phyloP scores from a whole-genome alignment of 805 yeast genomes.

The Zygosaccharomyces bisporus region DNA sequence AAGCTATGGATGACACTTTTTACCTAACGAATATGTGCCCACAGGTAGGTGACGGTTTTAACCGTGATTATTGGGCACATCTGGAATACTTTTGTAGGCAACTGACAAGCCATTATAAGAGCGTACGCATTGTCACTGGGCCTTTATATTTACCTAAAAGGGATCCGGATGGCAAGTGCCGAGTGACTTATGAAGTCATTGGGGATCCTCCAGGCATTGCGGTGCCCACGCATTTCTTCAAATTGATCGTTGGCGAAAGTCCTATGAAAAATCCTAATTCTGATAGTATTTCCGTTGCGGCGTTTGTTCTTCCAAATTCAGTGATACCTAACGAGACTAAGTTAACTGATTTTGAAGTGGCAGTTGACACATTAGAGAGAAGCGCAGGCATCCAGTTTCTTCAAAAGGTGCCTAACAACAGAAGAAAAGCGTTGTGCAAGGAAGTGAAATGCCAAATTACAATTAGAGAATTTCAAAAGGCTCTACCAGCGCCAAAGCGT shows the following conservation, averaged over 20 bases:
- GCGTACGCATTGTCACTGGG: slow-evolving; percentile 88
- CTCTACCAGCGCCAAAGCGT: slow-evolving; percentile 30
- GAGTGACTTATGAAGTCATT: slow-evolving; percentile 85
- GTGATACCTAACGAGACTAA: slow-evolving; percentile 67
- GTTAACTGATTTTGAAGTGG: slow-evolving; percentile 74
- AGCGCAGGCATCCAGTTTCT: slow-evolving; percentile 81
- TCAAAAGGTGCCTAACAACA: slow-evolving; percentile 57
- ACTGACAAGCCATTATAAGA: slow-evolving; percentile 63
- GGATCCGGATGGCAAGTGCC: slow-evolving; percentile 77
- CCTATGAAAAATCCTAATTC: slow-evolving; percentile 37
- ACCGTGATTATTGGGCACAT: slow-evolving; percentile 97
- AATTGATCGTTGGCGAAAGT: slow-evolving; percentile 79
- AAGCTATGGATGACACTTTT: slow-evolving; percentile 94
- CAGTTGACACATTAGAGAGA: slow-evolving; percentile 83
- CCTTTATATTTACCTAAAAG: slow-evolving; percentile 83
- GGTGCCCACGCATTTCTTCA: slow-evolving; percentile 96
- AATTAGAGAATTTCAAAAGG: slow-evolving; percentile 45
- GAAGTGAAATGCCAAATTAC: slow-evolving; percentile 77
- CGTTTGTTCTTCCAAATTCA: slow-evolving; percentile 92
- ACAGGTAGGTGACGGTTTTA: slow-evolving; percentile 96
- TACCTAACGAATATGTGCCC: slow-evolving; percentile 88
- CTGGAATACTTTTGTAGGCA: slow-evolving; percentile 85
- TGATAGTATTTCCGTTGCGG: slow-evolving; percentile 65
- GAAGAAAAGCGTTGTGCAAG: slow-evolving; percentile 63
- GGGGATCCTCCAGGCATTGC: slow-evolving; percentile 97